Base-by-base conservation (phyloP, 306 rosid species). In the Canavalia ensiformis region DNA sequence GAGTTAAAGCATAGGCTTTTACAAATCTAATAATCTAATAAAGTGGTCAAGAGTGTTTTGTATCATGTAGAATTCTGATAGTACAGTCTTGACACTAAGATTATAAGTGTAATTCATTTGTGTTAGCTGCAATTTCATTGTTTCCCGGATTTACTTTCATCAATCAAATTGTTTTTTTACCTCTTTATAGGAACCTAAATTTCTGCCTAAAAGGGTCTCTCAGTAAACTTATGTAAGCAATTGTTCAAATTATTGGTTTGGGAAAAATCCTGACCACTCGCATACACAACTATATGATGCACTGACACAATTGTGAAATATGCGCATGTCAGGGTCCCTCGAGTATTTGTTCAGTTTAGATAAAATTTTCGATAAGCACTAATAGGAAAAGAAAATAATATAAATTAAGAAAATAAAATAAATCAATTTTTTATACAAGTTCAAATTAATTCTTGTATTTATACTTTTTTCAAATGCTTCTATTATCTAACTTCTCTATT, bases 1-100 rank as follows among this genome's bases (percentile, higher is more conserved):
- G 41, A 80, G 70, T 46, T 58, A 86, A 79, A 70, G 76, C 70
- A 37, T 30, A 74, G 45, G 65, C 42, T 78, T 69, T 83, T 64
- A 30, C 56, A 62, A 49, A 58, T 73, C 42, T 58, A 59, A 63
- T 80, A 81, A 76, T 72, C 64, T 41, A 74, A 78, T 73, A 55
- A 39, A 51, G 75, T 72, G 77, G 60, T 66, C 25, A 77, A 8
- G 66, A 18, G 13, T 68, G 79, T 76, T 47, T 4, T 68, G 77
- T 49, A 76, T 79, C 62, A 8, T 55, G 67, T 42, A 76, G 81
- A 58, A 52, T 73, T 80, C 44, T 72, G 67, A 18, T 68, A 60
- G 44, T 51, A 54, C 59, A 66, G 30, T 68, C 44, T 41, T 60
- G 44, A 58, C 49, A 54, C 34, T 84, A 74, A 83, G 34, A 8